Conservation (phyloP, 257 asterid genomes). For the Handroanthus guayacan region DNA sequence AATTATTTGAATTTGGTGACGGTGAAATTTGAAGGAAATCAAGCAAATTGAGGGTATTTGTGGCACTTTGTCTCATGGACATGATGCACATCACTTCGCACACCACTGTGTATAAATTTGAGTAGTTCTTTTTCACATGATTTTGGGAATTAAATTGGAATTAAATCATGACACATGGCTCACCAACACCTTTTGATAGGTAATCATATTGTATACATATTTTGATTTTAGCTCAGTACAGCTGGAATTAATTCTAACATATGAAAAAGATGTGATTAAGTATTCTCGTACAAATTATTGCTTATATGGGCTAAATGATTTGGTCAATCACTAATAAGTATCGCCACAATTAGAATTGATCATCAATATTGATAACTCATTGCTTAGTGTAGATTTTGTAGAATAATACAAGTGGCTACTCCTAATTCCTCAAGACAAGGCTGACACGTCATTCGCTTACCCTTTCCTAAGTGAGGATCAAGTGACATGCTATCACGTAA, state of each 20-base stretch:
- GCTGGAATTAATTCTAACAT: no score
- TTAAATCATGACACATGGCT: constrained; percentile 11
- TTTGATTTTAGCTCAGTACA: no score
- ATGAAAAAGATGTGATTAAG: background rate
- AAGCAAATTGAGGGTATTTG: constrained; percentile 12
- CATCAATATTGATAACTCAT: background rate
- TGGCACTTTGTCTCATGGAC: background rate
- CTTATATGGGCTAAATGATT: background rate
- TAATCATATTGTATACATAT: background rate
- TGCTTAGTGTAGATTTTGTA: background rate
- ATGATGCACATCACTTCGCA: background rate
- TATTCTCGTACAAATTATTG: background rate
- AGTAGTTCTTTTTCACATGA: background rate
- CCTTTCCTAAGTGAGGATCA: background rate
- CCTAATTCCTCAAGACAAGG: background rate
- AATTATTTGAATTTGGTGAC: constrained; percentile 1
- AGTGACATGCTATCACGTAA: background rate
- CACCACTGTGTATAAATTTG: background rate
- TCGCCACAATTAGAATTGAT: background rate
- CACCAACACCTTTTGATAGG: background rate
- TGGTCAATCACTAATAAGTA: background rate
- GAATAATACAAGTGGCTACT: background rate
- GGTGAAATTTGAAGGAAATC: background rate
- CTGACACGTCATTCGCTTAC: background rate
- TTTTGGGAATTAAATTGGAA: background rate